These are phyloP conservation scores for Cladobotryum protrusum DNA, from an alignment of 2,329 filamentous ascomycete genomes.

Conservation along the genomic window DNA sequence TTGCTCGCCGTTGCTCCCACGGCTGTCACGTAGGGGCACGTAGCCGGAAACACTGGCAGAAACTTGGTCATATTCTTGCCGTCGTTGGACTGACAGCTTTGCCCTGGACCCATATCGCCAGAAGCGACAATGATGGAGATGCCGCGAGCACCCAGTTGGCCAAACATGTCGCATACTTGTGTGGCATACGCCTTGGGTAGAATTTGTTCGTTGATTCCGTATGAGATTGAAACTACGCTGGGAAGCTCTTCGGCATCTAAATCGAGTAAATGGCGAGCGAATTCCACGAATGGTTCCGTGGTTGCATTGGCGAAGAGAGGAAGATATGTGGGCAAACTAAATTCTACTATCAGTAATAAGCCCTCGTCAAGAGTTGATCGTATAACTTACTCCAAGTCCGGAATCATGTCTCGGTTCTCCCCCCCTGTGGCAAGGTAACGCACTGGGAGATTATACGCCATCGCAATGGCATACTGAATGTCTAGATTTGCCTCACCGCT, in stretches of 20 bases:
- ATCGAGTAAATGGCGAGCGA: conserved; percentile 53
- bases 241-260: conserved; percentile 51
- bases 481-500: conserved; percentile 33
- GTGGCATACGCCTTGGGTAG: conserved; percentile 53
- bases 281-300: conserved; percentile 63
- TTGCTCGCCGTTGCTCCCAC: conserved; percentile 51
- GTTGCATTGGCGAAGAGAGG: conserved; percentile 21
- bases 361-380: neutral
- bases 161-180: conserved; percentile 49
- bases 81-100: conserved; percentile 32
- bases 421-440: conserved; percentile 28
- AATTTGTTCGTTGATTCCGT: conserved; percentile 62
- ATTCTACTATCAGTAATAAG: neutral
- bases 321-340: conserved; percentile 20
- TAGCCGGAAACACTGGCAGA: conserved; percentile 29
- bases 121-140: conserved; percentile 60
- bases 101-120: conserved; percentile 46
- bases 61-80: conserved; percentile 28
- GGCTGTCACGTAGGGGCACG: conserved; percentile 55
- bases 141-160: conserved; percentile 58
- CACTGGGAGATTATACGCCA: conserved; percentile 30
- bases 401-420: conserved; percentile 22
- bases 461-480: conserved; percentile 29
- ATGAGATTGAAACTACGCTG: conserved; percentile 61
- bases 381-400: conserved; percentile 30